Evolutionary conservation across 1,284 basidiomycete genomes (phyloP).

Genomic region (Rugosomyces carneus): DNA sequence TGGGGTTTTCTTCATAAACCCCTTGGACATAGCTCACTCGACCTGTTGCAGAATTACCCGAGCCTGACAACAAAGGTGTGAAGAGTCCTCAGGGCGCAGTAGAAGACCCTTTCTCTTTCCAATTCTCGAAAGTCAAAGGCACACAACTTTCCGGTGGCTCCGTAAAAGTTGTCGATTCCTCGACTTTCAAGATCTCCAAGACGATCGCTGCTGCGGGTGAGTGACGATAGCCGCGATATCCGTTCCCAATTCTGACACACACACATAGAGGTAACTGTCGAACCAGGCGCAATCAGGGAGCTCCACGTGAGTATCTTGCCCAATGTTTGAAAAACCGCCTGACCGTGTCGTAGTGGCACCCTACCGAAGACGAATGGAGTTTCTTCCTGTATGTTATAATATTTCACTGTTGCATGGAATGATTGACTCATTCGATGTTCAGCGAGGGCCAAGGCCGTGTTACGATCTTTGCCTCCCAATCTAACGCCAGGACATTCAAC

Average conservation of each 20-base stretch:
- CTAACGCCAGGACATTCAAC: conserved; percentile 63
- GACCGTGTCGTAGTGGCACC: conserved; percentile 53
- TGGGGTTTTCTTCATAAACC: conserved; percentile 14
- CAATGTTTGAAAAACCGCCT: neutral
- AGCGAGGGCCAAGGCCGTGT: conserved; percentile 55
- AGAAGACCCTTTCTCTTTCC: conserved; percentile 47
- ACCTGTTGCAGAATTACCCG: conserved; percentile 30
- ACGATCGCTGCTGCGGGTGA: conserved; percentile 51
- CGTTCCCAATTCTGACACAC: neutral
- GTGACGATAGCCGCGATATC: neutral
- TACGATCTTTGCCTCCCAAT: conserved; percentile 56
- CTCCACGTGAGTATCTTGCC: conserved; percentile 28
- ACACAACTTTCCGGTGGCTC: conserved; percentile 52
- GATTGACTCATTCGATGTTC: conserved; percentile 4
- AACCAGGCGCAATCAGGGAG: conserved; percentile 60
- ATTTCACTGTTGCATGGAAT: neutral
- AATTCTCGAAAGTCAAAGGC: conserved; percentile 44
- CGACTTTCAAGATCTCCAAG: conserved; percentile 43
- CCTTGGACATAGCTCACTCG: conserved; percentile 19
- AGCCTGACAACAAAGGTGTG: conserved; percentile 30
- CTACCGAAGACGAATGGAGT: conserved; percentile 64
- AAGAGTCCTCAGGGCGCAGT: conserved; percentile 46
- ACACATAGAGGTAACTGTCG: conserved; percentile 51
- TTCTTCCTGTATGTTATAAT: conserved; percentile 39
- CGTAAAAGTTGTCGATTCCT: conserved; percentile 59